These are phyloP conservation scores for Cydonia oblonga DNA, from an alignment of 331 rosid species.

Conservation along the genomic window DNA sequence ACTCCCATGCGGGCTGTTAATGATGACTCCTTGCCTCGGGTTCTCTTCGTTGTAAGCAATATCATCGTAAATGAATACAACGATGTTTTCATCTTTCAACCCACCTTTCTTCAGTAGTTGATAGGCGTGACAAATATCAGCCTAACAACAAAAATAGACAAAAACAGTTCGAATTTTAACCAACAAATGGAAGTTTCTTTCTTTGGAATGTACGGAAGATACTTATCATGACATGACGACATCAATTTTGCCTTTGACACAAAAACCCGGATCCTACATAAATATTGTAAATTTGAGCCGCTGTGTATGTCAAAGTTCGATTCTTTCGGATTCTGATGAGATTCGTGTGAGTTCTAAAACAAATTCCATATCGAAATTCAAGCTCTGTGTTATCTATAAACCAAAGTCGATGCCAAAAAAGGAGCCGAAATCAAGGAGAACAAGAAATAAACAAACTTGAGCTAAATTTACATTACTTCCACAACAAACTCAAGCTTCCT, in stretches of 20 bases:
- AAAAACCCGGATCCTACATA: not conserved
- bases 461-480: not conserved
- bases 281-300: not conserved
- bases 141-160: constrained; percentile 20
- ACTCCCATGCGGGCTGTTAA: constrained; percentile 72
- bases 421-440: not conserved
- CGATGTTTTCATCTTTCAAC: constrained; percentile 78
- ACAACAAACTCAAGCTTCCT: not conserved
- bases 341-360: not conserved
- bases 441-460: not conserved
- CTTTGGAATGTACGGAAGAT: not conserved
- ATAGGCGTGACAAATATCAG: constrained; percentile 92
- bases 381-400: not conserved
- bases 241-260: not conserved
- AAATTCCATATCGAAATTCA: not conserved
- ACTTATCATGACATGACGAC: not conserved
- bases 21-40: constrained; percentile 83
- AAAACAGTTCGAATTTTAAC: not conserved
- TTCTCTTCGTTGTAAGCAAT: constrained; percentile 64
- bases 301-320: not conserved
- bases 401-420: not conserved
- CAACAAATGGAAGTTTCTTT: not conserved
- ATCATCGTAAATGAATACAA: constrained; percentile 92
- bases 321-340: not conserved
- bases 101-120: constrained; percentile 76